Evolutionary conservation across 169 alveolate genomes (phyloP), one percentile per base, ranked within the genome.

Genomic region (Plasmodium chabaudi): DNA sequence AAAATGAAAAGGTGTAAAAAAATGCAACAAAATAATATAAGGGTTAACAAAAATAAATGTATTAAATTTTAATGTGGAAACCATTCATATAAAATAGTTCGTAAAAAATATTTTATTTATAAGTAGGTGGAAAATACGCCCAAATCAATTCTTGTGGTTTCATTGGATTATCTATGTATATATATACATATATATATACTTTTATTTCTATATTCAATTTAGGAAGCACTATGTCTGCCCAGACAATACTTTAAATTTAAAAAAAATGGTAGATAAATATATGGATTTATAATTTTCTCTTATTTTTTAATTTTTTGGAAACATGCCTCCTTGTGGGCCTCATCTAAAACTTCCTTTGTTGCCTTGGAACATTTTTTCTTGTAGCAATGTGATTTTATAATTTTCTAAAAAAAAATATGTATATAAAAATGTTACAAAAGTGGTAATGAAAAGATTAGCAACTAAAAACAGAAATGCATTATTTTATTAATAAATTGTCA

Each of bases 291-390:
- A 34, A 27, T 27, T 42, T 55, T 15, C 34, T 55, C 49, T 67
- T 75, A 63, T 27, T 47, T 57, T 59, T 82, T 57, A 19, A 25
- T 46, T 27, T 82, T 82, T 15, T 53, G 73, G 59, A 67, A 82
- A 59, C 90, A 82, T 19, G 84, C 90, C 47, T 82, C 90, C 19
- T 82, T 82, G 63, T 82, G 84, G 39, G 90, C 90, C 56, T 82
- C 90, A 34, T 67, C 70, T 25, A 82, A 27, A 82, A 82, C 90
- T 23, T 67, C 90, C 57, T 82, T 82, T 34, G 90, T 82, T n/a
- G 59, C 90, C 34, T 53, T 42, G 53, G 90, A 82, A 25, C 90
- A 82, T 59, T 57, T 82, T 56, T 82, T 82, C 71, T 55, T 68
- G 72, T 82, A 82, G 46, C 90, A 82, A 10, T 82, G 72, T 9